Percentiles rank a stretch among this genome's conserved stretches.
Evolutionary conservation across 768 basidiomycete genomes (phyloP).

Genomic region (Mycena albidolilacea): DNA sequence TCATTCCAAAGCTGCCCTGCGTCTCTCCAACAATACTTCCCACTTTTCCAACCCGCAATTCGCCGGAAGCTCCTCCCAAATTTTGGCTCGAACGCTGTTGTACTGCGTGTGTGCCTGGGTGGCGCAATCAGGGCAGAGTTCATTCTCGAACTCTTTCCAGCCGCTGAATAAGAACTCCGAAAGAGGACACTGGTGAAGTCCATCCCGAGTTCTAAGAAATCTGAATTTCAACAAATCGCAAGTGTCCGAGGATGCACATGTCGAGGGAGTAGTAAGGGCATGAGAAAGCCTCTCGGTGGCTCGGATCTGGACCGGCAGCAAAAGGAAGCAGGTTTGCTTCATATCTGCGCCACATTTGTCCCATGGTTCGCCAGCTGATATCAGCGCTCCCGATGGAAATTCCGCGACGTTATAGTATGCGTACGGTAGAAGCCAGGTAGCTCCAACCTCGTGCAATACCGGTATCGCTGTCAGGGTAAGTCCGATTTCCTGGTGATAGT

Average conservation of each 20-base stretch:
- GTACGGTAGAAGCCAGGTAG: constrained; percentile 10
- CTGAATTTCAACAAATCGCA: not conserved
- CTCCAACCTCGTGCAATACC: not conserved
- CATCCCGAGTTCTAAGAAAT: not conserved
- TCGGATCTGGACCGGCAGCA: not conserved
- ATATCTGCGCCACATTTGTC: not conserved
- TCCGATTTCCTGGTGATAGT: not conserved
- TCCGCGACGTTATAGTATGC: constrained; percentile 1
- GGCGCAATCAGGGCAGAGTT: not conserved
- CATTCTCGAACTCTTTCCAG: not conserved
- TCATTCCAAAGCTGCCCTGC: not conserved
- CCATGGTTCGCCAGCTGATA: not conserved
- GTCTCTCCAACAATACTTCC: not conserved
- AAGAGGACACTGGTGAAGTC: not conserved
- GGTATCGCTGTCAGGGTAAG: not conserved
- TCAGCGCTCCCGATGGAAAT: not conserved
- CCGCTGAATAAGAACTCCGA: too few relatives aligned
- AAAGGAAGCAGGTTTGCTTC: not conserved
- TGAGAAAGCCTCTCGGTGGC: not conserved
- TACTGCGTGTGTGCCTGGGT: not conserved
- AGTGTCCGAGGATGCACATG: not conserved
- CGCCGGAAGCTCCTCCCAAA: constrained; percentile 19
- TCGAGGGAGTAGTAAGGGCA: not conserved
- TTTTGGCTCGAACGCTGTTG: not conserved
- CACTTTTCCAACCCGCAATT: constrained; percentile 16